These are phyloP conservation scores for Flammula alnicola DNA, from an alignment of 1,284 basidiomycete genomes.

Conservation along the genomic window DNA sequence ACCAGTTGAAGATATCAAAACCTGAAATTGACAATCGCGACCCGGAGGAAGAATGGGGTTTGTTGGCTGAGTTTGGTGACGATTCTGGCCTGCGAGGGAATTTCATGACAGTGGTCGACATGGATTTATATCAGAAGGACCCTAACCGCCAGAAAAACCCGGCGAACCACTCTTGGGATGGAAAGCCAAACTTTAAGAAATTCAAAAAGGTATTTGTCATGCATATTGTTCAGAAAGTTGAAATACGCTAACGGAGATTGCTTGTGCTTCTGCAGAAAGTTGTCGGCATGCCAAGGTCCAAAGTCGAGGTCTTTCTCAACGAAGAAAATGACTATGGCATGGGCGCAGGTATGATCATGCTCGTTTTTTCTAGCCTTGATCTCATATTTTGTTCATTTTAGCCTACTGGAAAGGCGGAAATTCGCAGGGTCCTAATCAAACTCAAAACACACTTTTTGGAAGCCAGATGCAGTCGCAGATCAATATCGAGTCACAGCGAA, in stretches of 20 bases:
- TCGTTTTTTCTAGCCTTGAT: conserved; percentile 8
- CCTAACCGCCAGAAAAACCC: conserved; percentile 18
- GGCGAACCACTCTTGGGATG: conserved; percentile 46
- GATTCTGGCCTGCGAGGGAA: conserved; percentile 73
- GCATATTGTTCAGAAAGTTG: not conserved
- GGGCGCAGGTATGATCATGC: conserved; percentile 48
- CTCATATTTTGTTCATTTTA: conserved; percentile 26
- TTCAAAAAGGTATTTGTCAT: conserved; percentile 71
- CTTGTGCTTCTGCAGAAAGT: conserved; percentile 38
- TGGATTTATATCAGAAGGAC: conserved; percentile 55
- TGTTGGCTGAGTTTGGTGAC: conserved; percentile 78
- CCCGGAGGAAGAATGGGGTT: conserved; percentile 60
- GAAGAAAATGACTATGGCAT: conserved; percentile 62
- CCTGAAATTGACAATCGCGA: conserved; percentile 53
- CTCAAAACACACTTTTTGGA: conserved; percentile 24
- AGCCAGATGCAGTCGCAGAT: conserved; percentile 21
- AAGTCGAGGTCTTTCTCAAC: conserved; percentile 56
- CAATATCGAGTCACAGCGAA: not conserved
- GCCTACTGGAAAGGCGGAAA: conserved; percentile 57
- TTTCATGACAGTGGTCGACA: conserved; percentile 84
- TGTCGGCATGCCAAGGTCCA: conserved; percentile 30
- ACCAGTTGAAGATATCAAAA: conserved; percentile 78
- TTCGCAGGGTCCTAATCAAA: conserved; percentile 19
- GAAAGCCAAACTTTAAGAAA: conserved; percentile 82
- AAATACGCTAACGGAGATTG: conserved; percentile 32